phyloP scores from a whole-genome alignment of 805 yeast species.

The Wickerhamomyces strasburgensis region DNA sequence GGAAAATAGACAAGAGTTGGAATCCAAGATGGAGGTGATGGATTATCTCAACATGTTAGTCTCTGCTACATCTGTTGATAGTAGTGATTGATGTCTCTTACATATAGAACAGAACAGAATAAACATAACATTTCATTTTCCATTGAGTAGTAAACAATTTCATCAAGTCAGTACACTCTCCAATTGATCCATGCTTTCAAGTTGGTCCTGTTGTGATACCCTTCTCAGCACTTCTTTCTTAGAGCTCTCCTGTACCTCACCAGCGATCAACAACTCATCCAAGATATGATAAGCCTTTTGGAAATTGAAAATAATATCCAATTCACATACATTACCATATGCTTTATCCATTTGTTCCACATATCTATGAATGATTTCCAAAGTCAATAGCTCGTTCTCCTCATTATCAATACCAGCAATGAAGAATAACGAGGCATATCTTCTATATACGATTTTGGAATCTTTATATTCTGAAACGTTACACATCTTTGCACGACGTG shows the following conservation, averaged over 20 bases:
- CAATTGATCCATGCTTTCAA: constrained; percentile 71
- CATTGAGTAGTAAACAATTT: too few species aligned
- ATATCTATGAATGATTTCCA: constrained; percentile 85
- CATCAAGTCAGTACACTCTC: constrained; percentile 36
- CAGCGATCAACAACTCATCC: constrained; percentile 87
- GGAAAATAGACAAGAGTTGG: constrained; percentile 18
- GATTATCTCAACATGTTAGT: constrained; percentile 31
- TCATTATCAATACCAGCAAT: constrained; percentile 77
- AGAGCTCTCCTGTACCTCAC: constrained; percentile 79
- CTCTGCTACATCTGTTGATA: constrained; percentile 19
- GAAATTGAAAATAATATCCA: constrained; percentile 94
- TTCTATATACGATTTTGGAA: constrained; percentile 78
- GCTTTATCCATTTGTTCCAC: constrained; percentile 96
- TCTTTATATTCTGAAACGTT: constrained; percentile 34
- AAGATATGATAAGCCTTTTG: constrained; percentile 88
- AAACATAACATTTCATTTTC: too few species aligned
- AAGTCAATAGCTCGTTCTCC: constrained; percentile 81
- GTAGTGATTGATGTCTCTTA: too few species aligned
- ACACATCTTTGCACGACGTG: constrained; percentile 91
- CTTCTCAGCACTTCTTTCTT: constrained; percentile 72
- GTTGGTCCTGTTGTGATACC: constrained; percentile 79
- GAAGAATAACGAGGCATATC: constrained; percentile 92
- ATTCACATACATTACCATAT: constrained; percentile 93
- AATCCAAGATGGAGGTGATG: constrained; percentile 23
- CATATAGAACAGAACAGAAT: neutral